phyloP scores from a whole-genome alignment of 2,329 filamentous ascomycete genomes.

The Exophiala sp. region DNA sequence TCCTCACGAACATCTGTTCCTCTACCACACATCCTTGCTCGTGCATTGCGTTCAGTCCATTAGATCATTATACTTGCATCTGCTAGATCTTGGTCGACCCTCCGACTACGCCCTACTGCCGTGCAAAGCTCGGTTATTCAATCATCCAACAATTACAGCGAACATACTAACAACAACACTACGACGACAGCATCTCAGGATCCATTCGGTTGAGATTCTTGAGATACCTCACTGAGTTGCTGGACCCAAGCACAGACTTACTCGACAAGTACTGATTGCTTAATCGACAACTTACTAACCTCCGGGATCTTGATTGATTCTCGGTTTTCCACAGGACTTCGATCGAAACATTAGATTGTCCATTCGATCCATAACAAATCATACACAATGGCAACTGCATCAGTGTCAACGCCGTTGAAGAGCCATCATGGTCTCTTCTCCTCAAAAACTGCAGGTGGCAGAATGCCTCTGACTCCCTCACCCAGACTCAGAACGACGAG shows the following conservation, averaged over 20 bases:
- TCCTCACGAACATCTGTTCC: slow-evolving; percentile 32
- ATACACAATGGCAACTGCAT: slow-evolving; percentile 71
- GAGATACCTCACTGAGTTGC: slow-evolving; percentile 32
- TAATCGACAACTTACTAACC: slow-evolving; percentile 36
- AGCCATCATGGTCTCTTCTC: slow-evolving; percentile 92
- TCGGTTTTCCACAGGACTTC: slow-evolving; percentile 28
- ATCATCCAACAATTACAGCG: slow-evolving; percentile 33
- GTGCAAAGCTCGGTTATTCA: slow-evolving; percentile 34
- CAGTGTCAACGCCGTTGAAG: slow-evolving; percentile 88
- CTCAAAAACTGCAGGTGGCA: slow-evolving; percentile 86
- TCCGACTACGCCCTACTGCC: slow-evolving; percentile 33
- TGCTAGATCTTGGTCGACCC: slow-evolving; percentile 33
- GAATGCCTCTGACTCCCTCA: slow-evolving; percentile 91
- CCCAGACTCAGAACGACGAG: slow-evolving; percentile 62
- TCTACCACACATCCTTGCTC: slow-evolving; percentile 34
- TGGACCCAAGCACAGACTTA: slow-evolving; percentile 32
- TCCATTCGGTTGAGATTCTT: slow-evolving; percentile 39
- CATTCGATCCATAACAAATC: slow-evolving; percentile 39
- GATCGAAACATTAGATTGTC: slow-evolving; percentile 51
- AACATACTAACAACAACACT: slow-evolving; percentile 32
- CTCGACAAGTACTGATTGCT: slow-evolving; percentile 33
- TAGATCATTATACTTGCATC: slow-evolving; percentile 33
- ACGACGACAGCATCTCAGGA: slow-evolving; percentile 32
- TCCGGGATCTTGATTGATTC: slow-evolving; percentile 29
- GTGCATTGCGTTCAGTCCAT: slow-evolving; percentile 37